A percentile compares a stretch with the other conserved stretches of the same genome.
These are phyloP conservation scores for Sonneratia caseolaris DNA, from an alignment of 345 rosid genomes.

Conservation along the genomic window DNA sequence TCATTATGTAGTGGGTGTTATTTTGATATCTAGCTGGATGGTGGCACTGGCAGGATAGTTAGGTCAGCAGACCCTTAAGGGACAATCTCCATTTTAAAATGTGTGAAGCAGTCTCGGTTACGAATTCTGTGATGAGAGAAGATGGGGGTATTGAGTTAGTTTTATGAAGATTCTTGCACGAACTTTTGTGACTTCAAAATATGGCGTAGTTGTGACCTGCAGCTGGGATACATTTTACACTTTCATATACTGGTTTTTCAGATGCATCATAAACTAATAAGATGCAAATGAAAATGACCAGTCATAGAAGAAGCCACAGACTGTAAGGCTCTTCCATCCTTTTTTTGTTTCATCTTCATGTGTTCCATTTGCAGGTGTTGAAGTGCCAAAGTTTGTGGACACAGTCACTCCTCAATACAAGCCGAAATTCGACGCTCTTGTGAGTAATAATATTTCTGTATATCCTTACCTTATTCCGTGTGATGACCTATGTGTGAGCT, in stretches of 20 bases:
- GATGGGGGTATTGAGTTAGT: background rate
- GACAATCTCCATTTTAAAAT: background rate
- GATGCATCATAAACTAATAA: background rate
- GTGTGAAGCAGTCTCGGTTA: background rate
- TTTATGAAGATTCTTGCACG: background rate
- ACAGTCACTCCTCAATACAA: slow-evolving; percentile 85
- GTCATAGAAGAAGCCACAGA: background rate
- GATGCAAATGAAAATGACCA: background rate
- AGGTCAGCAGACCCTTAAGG: background rate
- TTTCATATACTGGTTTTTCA: background rate
- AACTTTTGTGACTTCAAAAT: background rate
- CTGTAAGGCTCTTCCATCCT: background rate
- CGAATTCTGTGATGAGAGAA: background rate
- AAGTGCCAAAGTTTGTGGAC: slow-evolving; percentile 84
- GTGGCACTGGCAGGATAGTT: background rate
- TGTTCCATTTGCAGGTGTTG: slow-evolving; percentile 44
- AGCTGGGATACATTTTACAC: background rate
- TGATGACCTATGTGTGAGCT: background rate
- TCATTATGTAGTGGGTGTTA: background rate
- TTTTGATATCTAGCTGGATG: background rate
- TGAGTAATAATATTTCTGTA: slow-evolving; percentile 21
- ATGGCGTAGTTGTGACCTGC: background rate
- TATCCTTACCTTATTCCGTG: background rate
- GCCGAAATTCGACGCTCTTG: slow-evolving; percentile 87
- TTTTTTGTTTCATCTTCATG: background rate